Percentiles rank a stretch among this genome's conserved stretches.
Conservation (phyloP, 2,329 filamentous ascomycete species). For the Ambrosiella beaveri region DNA sequence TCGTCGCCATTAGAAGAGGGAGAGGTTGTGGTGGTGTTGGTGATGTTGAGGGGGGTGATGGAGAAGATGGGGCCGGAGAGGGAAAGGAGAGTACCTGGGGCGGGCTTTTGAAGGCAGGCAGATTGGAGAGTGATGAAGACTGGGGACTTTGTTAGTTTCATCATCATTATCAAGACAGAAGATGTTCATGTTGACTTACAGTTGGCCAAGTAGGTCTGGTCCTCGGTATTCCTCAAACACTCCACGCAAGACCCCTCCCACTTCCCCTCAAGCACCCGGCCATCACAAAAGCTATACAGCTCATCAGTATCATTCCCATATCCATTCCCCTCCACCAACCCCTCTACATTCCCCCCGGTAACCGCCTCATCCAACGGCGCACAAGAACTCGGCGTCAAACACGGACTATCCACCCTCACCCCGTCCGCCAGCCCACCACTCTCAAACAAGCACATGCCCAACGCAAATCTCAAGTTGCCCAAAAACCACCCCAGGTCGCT, state of each 20-base stretch:
- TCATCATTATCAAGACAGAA: not conserved
- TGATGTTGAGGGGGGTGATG: conserved; percentile 22
- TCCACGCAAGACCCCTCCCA: conserved; percentile 23
- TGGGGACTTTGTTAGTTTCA: conserved; percentile 16
- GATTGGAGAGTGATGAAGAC: conserved; percentile 31
- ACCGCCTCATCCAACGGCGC: conserved; percentile 24
- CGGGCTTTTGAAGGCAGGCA: conserved; percentile 29
- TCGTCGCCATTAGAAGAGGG: conserved; percentile 15
- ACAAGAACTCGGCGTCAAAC: conserved; percentile 26
- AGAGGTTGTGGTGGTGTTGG: conserved; percentile 17
- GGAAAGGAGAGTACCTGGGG: conserved; percentile 22
- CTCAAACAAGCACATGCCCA: conserved; percentile 30
- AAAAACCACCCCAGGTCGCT: conserved; percentile 27
- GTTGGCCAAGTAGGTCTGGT: conserved; percentile 30
- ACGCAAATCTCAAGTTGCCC: conserved; percentile 34
- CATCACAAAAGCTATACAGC: conserved; percentile 25
- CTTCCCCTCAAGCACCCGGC: conserved; percentile 18
- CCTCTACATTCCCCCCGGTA: conserved; percentile 19
- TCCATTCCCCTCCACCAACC: not conserved
- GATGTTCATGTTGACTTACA: conserved; percentile 23
- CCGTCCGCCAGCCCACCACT: conserved; percentile 19
- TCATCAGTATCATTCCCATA: conserved; percentile 14
- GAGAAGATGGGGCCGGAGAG: conserved; percentile 29
- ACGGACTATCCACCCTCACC: conserved; percentile 24
- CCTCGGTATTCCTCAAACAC: conserved; percentile 25